These are phyloP conservation scores for Penicillium longicatenatum DNA, from an alignment of 495 filamentous ascomycete genomes.

Conservation along the genomic window DNA sequence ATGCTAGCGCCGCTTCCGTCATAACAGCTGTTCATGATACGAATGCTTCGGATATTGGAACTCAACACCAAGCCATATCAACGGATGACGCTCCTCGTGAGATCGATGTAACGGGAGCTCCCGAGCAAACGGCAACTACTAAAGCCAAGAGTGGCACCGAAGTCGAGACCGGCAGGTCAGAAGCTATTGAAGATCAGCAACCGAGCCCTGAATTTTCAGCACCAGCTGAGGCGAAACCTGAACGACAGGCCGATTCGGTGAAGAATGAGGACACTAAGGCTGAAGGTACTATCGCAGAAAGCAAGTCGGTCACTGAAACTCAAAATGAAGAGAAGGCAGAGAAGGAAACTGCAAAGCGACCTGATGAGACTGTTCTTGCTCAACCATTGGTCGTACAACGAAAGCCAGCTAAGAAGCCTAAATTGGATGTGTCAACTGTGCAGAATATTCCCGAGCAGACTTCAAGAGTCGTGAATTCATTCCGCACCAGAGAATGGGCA, in stretches of 20 bases:
- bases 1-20: not conserved
- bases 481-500: constrained; percentile 95
- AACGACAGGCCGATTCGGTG: not conserved
- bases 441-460: constrained; percentile 43
- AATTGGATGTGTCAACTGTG: constrained; percentile 36
- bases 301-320: not conserved
- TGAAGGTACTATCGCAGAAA: not conserved
- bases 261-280: not conserved
- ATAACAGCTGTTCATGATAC: not conserved
- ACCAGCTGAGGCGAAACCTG: not conserved
- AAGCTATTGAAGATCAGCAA: not conserved
- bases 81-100: not conserved
- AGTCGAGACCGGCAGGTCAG: not conserved
- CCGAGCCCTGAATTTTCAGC: not conserved
- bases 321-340: not conserved
- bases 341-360: not conserved
- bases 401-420: constrained; percentile 18
- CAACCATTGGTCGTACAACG: not conserved
- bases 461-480: constrained; percentile 75
- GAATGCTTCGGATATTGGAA: not conserved
- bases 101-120: not conserved
- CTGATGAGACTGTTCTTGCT: not conserved
- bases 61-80: not conserved
- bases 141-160: not conserved
- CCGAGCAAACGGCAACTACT: not conserved